phyloP scores from a whole-genome alignment of 164 flowering plant species.

The Sedum album region DNA sequence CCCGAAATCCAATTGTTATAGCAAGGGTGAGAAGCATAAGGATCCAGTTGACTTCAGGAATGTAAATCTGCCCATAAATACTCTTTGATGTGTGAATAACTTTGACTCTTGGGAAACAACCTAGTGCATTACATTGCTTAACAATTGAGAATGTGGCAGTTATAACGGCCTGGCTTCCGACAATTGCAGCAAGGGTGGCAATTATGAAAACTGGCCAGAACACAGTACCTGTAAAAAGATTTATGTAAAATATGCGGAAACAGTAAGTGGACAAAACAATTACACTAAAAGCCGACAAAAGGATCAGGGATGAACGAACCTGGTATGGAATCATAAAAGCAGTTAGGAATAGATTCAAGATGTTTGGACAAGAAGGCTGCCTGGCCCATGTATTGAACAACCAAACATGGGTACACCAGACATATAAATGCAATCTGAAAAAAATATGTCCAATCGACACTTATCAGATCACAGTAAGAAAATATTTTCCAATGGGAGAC shows the following conservation, averaged over 20 bases:
- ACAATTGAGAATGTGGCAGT: slow-evolving; percentile 81
- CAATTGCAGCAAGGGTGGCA: slow-evolving; percentile 75
- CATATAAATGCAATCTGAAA: slow-evolving; percentile 24
- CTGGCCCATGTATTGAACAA: slow-evolving; percentile 79
- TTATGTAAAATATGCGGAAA: neutral
- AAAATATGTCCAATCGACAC: neutral
- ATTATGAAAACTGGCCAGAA: slow-evolving; percentile 81
- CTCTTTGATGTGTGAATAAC: slow-evolving; percentile 74
- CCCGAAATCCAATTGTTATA: slow-evolving; percentile 63
- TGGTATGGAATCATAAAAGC: slow-evolving; percentile 65
- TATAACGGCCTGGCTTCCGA: slow-evolving; percentile 81
- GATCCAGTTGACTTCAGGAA: slow-evolving; percentile 89
- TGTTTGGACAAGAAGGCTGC: slow-evolving; percentile 76
- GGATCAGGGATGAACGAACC: slow-evolving; percentile 25
- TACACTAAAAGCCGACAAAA: neutral
- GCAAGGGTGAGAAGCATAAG: slow-evolving; percentile 72
- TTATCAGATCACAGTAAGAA: neutral
- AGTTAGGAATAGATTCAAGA: slow-evolving; percentile 21
- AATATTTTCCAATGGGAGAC: neutral
- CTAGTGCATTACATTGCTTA: slow-evolving; percentile 75
- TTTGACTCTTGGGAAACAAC: slow-evolving; percentile 88
- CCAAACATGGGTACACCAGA: slow-evolving; percentile 68
- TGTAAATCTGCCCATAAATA: slow-evolving; percentile 77
- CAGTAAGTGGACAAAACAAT: neutral
- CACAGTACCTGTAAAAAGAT: slow-evolving; percentile 38